Base-by-base conservation (phyloP, 768 basidiomycete genomes). In the Multifurca ochricompacta region DNA sequence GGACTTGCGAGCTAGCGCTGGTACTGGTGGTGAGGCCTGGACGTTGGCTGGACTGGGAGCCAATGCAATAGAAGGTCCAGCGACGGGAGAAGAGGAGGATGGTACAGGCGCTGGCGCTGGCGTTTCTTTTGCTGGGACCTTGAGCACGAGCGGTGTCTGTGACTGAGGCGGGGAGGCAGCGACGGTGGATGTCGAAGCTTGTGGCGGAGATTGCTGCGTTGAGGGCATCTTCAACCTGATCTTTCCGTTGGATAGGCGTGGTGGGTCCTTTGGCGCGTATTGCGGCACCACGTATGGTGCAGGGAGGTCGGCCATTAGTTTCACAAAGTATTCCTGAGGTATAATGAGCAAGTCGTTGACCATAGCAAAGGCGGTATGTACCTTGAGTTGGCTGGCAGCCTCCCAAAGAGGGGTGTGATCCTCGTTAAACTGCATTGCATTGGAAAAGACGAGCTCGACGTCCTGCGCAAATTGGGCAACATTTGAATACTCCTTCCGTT, bases 361-460 rank as follows among this genome's bases (percentile, higher is more conserved):
- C 13, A 50, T 53, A 43, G 44, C 47, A 18, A 34, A 35, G 51
- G 37, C 43, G 6, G 32, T 45, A 70, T 76, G 32, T 66, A 88
- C 89, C 62, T 81, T 74, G 23, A 92, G 76, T 3, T 72, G 67
- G 18, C 75, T 65, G 18, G 90, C 88, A 62, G 90, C 87, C 61
- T 87, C 81, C 83, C 87, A 91, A 27, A 92, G 87, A 51, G 70
- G 77, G 25, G 85, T 89, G 64, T 86, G 82, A 27, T 95, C 92
- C 64, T 80, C 82, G 62, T 97, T 97, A 71, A 93, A 97, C 53
- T 77, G 70, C 66, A 90, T 74, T 9, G 92, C 94, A 66, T 97
- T 97, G 6, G 81, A 78, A 69, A 93, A 95, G 23, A 97, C 86
- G 37, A 93, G 77, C 62, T 93, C 90, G 13, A 94, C 85, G 55